phyloP scores from a whole-genome alignment of 345 rosid species.

The Salix udensis region DNA sequence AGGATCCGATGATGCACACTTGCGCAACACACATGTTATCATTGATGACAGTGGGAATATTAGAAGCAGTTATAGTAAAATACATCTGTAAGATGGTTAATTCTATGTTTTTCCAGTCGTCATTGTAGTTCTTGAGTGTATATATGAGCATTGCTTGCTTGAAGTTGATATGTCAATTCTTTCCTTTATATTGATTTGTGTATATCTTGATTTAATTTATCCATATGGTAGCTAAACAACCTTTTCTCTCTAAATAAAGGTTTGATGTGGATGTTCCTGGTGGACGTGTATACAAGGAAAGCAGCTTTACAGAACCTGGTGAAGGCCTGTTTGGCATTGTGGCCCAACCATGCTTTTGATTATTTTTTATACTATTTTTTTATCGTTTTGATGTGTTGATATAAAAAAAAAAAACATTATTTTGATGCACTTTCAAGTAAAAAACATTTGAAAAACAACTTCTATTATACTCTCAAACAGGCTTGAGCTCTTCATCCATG shows the following conservation, averaged over 20 bases:
- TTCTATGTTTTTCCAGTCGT: neutral
- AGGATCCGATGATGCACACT: slow-evolving; percentile 60
- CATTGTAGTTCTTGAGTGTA: neutral
- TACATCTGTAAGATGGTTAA: slow-evolving; percentile 57
- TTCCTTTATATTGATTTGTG: neutral
- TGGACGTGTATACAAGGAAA: slow-evolving; percentile 77
- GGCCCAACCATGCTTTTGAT: too few relatives aligned
- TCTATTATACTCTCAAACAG: too few relatives aligned
- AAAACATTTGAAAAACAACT: too few relatives aligned
- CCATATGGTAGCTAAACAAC: neutral
- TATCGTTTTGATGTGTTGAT: too few relatives aligned
- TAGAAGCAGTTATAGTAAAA: slow-evolving; percentile 61
- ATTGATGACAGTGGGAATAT: slow-evolving; percentile 72
- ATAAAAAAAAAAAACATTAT: too few relatives aligned
- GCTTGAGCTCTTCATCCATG: neutral
- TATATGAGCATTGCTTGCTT: slow-evolving; percentile 1
- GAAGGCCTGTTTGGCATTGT: neutral
- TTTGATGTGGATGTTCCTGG: slow-evolving; percentile 95
- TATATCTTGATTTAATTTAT: neutral
- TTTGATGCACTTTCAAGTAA: too few relatives aligned
- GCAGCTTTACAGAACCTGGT: slow-evolving; percentile 92
- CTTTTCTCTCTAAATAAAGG: slow-evolving; percentile 36
- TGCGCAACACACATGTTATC: slow-evolving; percentile 81
- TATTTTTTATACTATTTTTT: too few relatives aligned
- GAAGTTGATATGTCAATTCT: neutral